Evolutionary conservation across 2,329 filamentous ascomycete species (phyloP).

Genomic region (Aaosphaeria pasadenensis): DNA sequence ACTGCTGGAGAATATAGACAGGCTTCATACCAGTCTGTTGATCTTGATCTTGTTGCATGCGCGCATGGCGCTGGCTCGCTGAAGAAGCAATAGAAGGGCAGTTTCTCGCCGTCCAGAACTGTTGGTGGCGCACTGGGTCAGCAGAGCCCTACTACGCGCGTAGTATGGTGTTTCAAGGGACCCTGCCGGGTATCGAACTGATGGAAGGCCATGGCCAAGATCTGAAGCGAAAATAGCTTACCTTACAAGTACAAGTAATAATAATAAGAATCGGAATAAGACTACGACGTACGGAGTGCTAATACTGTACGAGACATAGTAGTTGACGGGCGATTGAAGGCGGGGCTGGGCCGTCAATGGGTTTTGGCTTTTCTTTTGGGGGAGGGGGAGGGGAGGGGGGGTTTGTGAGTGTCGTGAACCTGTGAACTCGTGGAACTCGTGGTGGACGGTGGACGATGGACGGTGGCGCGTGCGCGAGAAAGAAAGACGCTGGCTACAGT

Average conservation of each 20-base stretch:
- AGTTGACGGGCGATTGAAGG: not conserved
- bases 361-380: not conserved
- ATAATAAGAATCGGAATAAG: not conserved
- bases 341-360: not conserved
- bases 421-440: too few species aligned
- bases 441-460: too few species aligned
- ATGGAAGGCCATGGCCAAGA: not conserved
- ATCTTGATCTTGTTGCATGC: not conserved
- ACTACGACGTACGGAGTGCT: not conserved
- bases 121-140: conserved; percentile 15
- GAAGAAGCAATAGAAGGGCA: not conserved
- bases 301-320: not conserved
- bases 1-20: too few species aligned
- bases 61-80: not conserved
- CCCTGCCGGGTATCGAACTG: conserved; percentile 20
- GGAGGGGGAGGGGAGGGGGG: not conserved
- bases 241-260: conserved; percentile 8
- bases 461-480: too few species aligned
- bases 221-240: conserved; percentile 14
- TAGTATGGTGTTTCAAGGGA: conserved; percentile 19
- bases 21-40: not conserved
- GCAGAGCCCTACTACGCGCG: conserved; percentile 18
- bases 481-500: too few species aligned
- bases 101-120: conserved; percentile 3
- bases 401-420: not conserved